Evolutionary conservation across 2,329 filamentous ascomycete genomes (phyloP).

Genomic region (Aspergillus hortae): DNA sequence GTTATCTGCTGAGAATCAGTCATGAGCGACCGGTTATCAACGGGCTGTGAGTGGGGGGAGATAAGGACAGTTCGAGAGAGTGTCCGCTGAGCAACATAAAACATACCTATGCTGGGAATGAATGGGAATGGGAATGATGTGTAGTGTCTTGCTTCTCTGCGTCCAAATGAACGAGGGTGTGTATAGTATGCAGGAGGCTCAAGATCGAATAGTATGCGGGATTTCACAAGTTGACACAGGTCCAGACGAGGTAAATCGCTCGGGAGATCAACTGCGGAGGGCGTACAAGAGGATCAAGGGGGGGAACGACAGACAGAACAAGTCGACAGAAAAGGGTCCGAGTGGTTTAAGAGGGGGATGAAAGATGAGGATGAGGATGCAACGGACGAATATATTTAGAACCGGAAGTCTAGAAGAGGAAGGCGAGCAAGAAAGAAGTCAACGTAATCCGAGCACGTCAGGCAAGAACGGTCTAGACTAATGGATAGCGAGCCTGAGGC

Average conservation of each 20-base stretch:
- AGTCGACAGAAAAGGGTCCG: background rate
- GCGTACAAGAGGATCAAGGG: background rate
- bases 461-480: constrained; percentile 13
- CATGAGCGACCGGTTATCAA: constrained; percentile 15
- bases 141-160: background rate
- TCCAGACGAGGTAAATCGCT: constrained; percentile 11
- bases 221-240: constrained; percentile 10
- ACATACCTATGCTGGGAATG: background rate
- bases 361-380: background rate
- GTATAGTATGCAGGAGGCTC: background rate
- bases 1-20: constrained; percentile 8
- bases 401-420: background rate
- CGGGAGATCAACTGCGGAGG: constrained; percentile 10
- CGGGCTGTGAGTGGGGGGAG: constrained; percentile 21
- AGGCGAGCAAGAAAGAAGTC: background rate
- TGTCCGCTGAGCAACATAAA: background rate
- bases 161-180: background rate
- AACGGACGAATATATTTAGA: background rate
- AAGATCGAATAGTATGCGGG: constrained; percentile 10
- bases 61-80: constrained; percentile 16
- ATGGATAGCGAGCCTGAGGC: constrained; percentile 1
- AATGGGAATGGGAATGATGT: background rate
- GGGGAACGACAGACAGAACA: constrained; percentile 4
- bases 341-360: background rate
- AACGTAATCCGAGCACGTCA: constrained; percentile 5